Conservation (phyloP, 1,284 basidiomycete species). For the Ceratobasidium sp. region DNA sequence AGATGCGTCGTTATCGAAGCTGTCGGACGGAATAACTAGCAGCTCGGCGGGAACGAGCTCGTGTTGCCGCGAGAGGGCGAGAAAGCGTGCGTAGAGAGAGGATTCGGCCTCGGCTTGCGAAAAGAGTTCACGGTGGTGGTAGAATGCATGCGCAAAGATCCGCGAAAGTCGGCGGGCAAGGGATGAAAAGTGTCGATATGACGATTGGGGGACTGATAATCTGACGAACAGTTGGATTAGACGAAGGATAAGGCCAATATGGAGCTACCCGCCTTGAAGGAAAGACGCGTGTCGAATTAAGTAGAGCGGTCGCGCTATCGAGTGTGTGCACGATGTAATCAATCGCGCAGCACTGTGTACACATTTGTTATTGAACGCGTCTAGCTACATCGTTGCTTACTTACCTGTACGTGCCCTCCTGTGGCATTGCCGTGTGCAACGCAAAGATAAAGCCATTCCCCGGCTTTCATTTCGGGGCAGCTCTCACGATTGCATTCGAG, state of each 20-base stretch:
- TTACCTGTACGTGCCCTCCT: conserved; percentile 75
- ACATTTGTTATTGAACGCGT: neutral
- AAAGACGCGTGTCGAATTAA: conserved; percentile 90
- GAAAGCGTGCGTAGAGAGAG: conserved; percentile 89
- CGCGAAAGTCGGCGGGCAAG: conserved; percentile 88
- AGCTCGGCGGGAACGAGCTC: conserved; percentile 82
- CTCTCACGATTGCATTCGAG: conserved; percentile 81
- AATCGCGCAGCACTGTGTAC: conserved; percentile 91
- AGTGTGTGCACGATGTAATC: conserved; percentile 96
- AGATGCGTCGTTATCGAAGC: neutral
- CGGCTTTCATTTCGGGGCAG: conserved; percentile 97
- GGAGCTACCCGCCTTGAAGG: conserved; percentile 73
- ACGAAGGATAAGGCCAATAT: neutral
- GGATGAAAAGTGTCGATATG: conserved; percentile 85
- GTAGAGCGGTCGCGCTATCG: conserved; percentile 90
- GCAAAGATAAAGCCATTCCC: conserved; percentile 95
- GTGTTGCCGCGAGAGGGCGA: conserved; percentile 80
- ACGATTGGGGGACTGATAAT: conserved; percentile 78
- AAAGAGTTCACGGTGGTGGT: conserved; percentile 90
- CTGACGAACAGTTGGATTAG: conserved; percentile 50
- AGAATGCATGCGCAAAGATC: conserved; percentile 96
- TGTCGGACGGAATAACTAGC: conserved; percentile 70
- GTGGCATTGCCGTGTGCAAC: conserved; percentile 78
- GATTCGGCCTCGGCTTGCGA: conserved; percentile 90
- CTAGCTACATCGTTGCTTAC: conserved; percentile 43